Evolutionary conservation across 2,329 filamentous ascomycete species (phyloP).

Genomic region (Arthrobotrys sinensis): DNA sequence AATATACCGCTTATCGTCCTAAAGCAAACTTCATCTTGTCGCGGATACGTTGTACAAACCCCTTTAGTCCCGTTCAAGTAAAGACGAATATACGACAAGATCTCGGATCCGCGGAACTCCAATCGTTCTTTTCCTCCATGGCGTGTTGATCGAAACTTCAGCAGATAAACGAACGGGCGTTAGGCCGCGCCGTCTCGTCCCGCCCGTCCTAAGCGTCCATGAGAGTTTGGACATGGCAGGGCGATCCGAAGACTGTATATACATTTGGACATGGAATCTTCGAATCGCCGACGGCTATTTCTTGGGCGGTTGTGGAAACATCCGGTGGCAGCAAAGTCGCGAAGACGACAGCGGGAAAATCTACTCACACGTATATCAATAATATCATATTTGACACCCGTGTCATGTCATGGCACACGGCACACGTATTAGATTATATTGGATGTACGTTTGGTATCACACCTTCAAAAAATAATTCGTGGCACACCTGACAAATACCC

Average conservation of each 20-base stretch:
- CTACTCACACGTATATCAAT: not conserved
- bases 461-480: not conserved
- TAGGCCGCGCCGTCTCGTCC: slow-evolving; percentile 1
- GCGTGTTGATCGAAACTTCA: too few relatives aligned
- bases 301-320: not conserved
- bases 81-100: not conserved
- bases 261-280: not conserved
- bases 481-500: slow-evolving; percentile 5
- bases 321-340: not conserved
- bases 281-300: not conserved
- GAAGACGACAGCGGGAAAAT: not conserved
- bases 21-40: not conserved
- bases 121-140: not conserved
- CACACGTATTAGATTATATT: not conserved
- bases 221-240: not conserved
- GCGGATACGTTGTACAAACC: not conserved
- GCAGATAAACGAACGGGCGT: slow-evolving; percentile 1
- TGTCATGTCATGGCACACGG: not conserved
- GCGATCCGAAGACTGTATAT: not conserved
- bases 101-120: not conserved
- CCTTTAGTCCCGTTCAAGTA: too few relatives aligned
- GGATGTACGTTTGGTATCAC: not conserved
- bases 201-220: not conserved
- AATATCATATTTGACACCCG: not conserved
- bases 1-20: not conserved